phyloP scores from a whole-genome alignment of 352 stramenopile species.

The Peronospora belbahrii region DNA sequence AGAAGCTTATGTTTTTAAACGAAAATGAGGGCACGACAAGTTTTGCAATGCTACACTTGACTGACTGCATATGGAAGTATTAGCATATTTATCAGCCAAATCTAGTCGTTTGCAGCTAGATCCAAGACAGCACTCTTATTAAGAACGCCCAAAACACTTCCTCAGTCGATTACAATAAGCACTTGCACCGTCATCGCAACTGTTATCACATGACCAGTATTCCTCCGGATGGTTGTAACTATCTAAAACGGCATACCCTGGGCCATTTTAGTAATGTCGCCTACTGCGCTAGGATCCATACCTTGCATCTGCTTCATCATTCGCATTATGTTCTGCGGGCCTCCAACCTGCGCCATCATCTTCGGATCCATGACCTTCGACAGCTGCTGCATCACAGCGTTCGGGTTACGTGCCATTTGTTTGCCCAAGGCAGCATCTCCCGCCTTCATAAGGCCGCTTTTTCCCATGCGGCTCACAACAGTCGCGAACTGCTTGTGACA shows the following conservation, averaged over 20 bases:
- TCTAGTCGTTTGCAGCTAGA: slow-evolving; percentile 14
- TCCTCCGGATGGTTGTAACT: slow-evolving; percentile 3
- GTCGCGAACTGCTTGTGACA: slow-evolving; percentile 94
- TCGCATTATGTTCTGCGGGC: slow-evolving; percentile 81
- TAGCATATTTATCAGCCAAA: too few relatives aligned
- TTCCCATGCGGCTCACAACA: slow-evolving; percentile 95
- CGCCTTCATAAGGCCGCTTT: slow-evolving; percentile 90
- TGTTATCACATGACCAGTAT: slow-evolving; percentile 8
- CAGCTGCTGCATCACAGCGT: slow-evolving; percentile 94
- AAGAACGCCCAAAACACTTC: slow-evolving; percentile 7
- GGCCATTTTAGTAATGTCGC: slow-evolving; percentile 77
- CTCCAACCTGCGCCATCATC: slow-evolving; percentile 87
- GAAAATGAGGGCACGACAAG: too few relatives aligned
- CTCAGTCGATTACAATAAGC: slow-evolving; percentile 17
- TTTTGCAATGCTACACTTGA: too few relatives aligned
- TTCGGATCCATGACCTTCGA: slow-evolving; percentile 91
- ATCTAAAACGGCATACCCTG: slow-evolving; percentile 60
- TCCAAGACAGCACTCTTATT: slow-evolving; percentile 1
- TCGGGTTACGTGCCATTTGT: slow-evolving; percentile 95
- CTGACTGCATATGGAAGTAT: too few relatives aligned
- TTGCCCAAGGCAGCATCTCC: slow-evolving; percentile 84
- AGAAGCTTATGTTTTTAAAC: too few relatives aligned
- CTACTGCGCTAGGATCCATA: slow-evolving; percentile 65
- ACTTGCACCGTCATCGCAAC: slow-evolving; percentile 17
- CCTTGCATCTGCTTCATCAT: slow-evolving; percentile 94